These are phyloP conservation scores for Cicer arietinum DNA, from an alignment of 306 rosid species.

Conservation along the genomic window DNA sequence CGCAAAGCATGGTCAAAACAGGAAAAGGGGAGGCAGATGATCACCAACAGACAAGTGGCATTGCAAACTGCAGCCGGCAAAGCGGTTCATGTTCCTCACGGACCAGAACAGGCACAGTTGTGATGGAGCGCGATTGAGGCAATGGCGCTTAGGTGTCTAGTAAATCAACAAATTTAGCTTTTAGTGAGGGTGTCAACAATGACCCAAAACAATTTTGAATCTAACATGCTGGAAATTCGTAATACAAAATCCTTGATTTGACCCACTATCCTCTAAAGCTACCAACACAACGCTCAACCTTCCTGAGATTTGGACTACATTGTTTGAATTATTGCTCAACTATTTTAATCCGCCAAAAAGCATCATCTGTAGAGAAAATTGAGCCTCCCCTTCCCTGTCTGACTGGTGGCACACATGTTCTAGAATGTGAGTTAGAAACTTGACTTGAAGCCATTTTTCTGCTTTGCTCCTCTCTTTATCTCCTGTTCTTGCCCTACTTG, in stretches of 20 bases:
- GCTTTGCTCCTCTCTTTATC: background rate
- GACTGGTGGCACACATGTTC: background rate
- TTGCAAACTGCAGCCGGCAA: no score
- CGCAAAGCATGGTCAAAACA: no score
- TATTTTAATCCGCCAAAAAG: background rate
- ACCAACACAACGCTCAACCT: background rate
- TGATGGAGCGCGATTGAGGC: no score
- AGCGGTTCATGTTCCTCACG: no score
- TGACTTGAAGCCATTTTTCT: background rate
- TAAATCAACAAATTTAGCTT: no score
- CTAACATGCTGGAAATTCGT: background rate
- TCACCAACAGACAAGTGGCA: no score
- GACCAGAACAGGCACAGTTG: no score
- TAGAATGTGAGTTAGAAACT: background rate
- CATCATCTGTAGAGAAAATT: background rate
- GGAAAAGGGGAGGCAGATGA: no score
- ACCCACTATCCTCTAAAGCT: background rate
- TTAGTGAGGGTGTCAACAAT: no score
- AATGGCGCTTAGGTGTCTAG: no score
- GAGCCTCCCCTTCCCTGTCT: background rate
- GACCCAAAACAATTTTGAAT: no score
- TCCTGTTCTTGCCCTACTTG: background rate
- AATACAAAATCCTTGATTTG: background rate
- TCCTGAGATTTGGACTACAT: background rate
- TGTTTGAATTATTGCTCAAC: slow-evolving; percentile 1